phyloP scores from a whole-genome alignment of 176 grass and related monocot genomes.

The Miscanthus lutarioriparius region DNA sequence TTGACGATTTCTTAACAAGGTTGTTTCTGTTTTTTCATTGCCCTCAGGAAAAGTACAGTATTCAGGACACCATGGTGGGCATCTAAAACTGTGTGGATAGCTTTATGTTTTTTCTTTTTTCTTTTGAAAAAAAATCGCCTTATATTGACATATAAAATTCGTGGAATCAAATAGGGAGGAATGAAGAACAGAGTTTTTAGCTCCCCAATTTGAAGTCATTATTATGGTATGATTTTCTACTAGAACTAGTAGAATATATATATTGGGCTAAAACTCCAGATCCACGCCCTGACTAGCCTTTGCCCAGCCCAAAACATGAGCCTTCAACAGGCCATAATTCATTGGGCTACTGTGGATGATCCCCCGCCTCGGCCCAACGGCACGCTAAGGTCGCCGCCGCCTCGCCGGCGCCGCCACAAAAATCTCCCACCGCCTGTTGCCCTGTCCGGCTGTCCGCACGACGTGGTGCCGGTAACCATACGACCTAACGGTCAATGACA shows the following conservation, averaged over 20 bases:
- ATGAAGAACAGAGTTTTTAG: not conserved
- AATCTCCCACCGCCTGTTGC: constrained; percentile 26
- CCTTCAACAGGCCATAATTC: not conserved
- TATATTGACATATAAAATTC: no score
- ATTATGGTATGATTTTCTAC: no score
- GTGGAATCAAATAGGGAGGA: no score
- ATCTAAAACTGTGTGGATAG: no score
- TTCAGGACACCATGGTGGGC: no score
- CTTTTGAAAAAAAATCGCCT: no score
- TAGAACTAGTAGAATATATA: not conserved
- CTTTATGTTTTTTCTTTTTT: no score
- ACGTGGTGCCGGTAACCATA: not conserved
- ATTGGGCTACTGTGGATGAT: not conserved
- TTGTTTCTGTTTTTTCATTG: no score
- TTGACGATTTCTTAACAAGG: no score
- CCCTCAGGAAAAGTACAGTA: no score
- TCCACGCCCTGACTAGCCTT: not conserved
- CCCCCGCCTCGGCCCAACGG: not conserved
- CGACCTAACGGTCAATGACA: not conserved
- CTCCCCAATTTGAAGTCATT: not conserved
- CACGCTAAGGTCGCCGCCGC: no score
- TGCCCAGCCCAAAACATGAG: not conserved
- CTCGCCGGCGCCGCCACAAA: constrained; percentile 24
- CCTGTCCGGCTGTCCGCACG: not conserved
- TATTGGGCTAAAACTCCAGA: not conserved